Conservation (phyloP, 768 basidiomycete species). For the Lentinus brumalis region DNA sequence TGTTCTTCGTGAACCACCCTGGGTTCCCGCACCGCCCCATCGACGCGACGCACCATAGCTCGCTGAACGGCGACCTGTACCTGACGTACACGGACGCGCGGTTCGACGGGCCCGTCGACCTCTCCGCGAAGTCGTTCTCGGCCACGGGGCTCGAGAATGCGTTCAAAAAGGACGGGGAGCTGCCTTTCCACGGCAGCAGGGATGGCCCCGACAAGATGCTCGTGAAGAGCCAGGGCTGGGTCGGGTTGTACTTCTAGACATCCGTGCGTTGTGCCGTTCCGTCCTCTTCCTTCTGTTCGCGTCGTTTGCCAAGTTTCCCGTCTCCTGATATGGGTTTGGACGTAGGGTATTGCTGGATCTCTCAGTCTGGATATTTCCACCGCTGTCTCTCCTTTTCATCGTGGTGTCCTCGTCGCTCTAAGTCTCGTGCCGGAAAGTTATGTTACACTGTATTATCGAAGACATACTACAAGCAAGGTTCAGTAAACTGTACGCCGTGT, state of each 20-base stretch:
- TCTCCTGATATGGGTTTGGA: too few relatives aligned
- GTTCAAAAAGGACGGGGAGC: conserved; percentile 19
- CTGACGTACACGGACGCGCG: conserved; percentile 54
- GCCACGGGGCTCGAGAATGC: conserved; percentile 25
- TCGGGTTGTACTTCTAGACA: conserved; percentile 33
- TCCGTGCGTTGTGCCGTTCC: not conserved
- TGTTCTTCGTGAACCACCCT: conserved; percentile 45
- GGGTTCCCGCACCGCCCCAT: conserved; percentile 49
- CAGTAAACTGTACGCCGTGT: too few relatives aligned
- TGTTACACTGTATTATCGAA: too few relatives aligned
- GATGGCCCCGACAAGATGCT: conserved; percentile 32
- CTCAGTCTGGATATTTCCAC: too few relatives aligned
- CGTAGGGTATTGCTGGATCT: too few relatives aligned
- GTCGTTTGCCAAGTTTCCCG: too few relatives aligned
- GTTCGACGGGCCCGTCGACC: conserved; percentile 49
- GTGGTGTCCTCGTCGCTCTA: too few relatives aligned
- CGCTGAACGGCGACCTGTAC: conserved; percentile 55
- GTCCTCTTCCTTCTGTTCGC: not conserved
- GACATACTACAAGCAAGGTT: too few relatives aligned
- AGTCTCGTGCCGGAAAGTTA: too few relatives aligned
- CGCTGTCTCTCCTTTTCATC: too few relatives aligned
- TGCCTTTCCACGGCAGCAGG: conserved; percentile 33
- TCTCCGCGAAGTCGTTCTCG: conserved; percentile 43
- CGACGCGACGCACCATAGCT: conserved; percentile 47
- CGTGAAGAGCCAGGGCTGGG: conserved; percentile 29